Base-by-base conservation (phyloP, 2,329 filamentous ascomycete species). In the Diaporthe sp. region DNA sequence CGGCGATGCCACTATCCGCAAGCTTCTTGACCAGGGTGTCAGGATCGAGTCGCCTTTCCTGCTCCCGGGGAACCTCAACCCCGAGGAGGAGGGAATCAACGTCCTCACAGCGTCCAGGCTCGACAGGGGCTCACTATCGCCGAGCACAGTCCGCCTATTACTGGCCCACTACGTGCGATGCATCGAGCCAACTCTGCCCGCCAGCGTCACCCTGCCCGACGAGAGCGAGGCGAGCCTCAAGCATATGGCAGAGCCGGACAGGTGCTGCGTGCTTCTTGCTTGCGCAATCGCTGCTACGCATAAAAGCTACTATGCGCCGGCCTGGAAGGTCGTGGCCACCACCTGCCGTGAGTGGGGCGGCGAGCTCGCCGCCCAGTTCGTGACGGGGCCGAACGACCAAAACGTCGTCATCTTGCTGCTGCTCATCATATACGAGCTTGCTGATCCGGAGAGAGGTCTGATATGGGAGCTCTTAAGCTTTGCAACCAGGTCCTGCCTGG, bases 391-490 rank as follows among this genome's bases (percentile, higher is more conserved):
- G 1, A 51, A 47, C 32, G 70, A 72, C 17, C 47, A 55, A 8
- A 66, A 37, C 17, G 51, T 72, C 13, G 39, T 56, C 37, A 56
- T 72, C 6, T 32, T 72, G 47, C 70, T 72, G 47, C 59, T 72
- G 1, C 59, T 72, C 42, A 27, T 72, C 19, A 72, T 72, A n/a
- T 72, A 72, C 59, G 70, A 72, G 70, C 70, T 72, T 32, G 58
- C 70, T 12, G 70, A 72, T 30, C 70, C 70, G 3, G 70, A 66
- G 22, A 56, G 70, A 44, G 70, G 70, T n/a, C 70, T 72, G 5
- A 55, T 72, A 50, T 72, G 70, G 70, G 70, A 72, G 51, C 50
- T 72, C 6, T 72, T 68, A 42, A 66, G 58, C 37, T 55, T 72
- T 39, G 59, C 70, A 35, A 50, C 50, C 30, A 65, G 51, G 47